Conservation (phyloP, 805 yeast species). For the Nakazawaea laoshanensis region DNA sequence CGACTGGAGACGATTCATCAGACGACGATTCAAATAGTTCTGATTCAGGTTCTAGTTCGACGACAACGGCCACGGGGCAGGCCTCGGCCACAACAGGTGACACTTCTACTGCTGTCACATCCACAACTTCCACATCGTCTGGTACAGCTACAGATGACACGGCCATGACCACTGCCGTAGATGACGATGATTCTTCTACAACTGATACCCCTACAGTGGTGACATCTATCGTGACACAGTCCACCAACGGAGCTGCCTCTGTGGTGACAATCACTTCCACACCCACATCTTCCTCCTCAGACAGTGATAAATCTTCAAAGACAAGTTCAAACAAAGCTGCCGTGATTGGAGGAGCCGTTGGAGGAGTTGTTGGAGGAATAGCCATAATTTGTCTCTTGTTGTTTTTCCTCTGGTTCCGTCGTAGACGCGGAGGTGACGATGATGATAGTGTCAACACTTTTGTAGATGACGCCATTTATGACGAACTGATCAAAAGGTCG, state of each 20-base stretch:
- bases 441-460: constrained; percentile 26
- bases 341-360: constrained; percentile 27
- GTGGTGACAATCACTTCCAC: constrained; percentile 15
- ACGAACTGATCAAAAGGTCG: constrained; percentile 47
- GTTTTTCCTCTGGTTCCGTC: constrained; percentile 26
- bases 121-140: constrained; percentile 11
- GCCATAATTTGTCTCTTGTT: constrained; percentile 17
- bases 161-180: constrained; percentile 18
- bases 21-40: constrained; percentile 4
- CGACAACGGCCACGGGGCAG: constrained; percentile 8
- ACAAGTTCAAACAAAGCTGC: constrained; percentile 21
- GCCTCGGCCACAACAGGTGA: background rate
- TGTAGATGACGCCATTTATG: constrained; percentile 48
- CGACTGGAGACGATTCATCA: constrained; percentile 20
- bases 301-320: constrained; percentile 4
- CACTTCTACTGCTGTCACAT: background rate
- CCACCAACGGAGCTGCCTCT: constrained; percentile 11
- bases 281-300: constrained; percentile 18
- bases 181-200: too few species aligned
- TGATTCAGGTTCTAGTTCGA: background rate
- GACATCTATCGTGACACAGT: constrained; percentile 13
- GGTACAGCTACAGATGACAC: constrained; percentile 9
- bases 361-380: constrained; percentile 24
- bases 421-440: constrained; percentile 25
- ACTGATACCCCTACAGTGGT: constrained; percentile 13